Evolutionary conservation across 192 early-diverging fungal species (phyloP), one percentile per base, ranked within the genome.

Genomic region (Cetraspora pellucida): DNA sequence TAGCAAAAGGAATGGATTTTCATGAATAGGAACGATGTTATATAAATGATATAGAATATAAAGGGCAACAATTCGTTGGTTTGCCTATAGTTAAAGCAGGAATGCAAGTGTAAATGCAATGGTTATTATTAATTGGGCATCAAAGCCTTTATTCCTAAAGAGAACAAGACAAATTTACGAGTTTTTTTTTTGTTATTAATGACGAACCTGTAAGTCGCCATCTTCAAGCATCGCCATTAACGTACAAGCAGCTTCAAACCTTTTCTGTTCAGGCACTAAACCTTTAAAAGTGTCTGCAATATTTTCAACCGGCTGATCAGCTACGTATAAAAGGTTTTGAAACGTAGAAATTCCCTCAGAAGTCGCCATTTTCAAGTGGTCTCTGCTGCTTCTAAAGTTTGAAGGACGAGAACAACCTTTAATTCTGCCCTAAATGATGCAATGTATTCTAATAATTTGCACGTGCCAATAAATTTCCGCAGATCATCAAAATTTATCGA

Each of bases 41-140:
- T 74, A 74, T 25, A 74, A 59, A 17, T 74, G 54, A n/a, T 74
- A 74, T 8, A 74, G 57, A 46, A 74, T 74, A 45, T 74, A 74
- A 27, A 74, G 72, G 1, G 72, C 57, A 9, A 74, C 72, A 55
- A 74, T 57, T 52, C 72, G 27, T 59, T 52, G 28, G 46, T 74
- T 60, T 60, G 72, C 52, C 72, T 74, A 74, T 16, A 55, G 10
- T 6, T 27, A 44, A 65, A 57, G 11, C 17, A 59, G n/a, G 25
- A 14, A 72, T 43, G 8, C 13, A 17, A 23, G n/a, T 16, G 44
- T 19, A 37, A 13, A 25, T n/a, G n/a, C 13, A 69, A 60, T 1
- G 27, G 11, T 55, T 23, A 37, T 17, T 17, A 37, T 19, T 65
- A 37, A 37, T n/a, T 37, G 37, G 31, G 19, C 31, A 65, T 19